These are phyloP conservation scores for Stentor coeruleus DNA, from an alignment of 73 alveolate species.

Conservation along the genomic window DNA sequence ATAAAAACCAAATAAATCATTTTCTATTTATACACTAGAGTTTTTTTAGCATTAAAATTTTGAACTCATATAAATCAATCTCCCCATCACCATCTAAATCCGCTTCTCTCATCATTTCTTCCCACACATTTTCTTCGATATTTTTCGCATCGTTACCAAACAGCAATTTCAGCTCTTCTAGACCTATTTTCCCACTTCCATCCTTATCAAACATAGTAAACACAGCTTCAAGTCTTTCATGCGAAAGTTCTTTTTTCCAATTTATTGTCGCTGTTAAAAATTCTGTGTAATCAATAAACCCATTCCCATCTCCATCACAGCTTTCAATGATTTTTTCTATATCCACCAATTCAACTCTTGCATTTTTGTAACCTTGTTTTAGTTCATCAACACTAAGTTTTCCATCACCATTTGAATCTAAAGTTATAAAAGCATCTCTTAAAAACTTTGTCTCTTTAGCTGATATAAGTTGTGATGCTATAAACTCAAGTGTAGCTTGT, in stretches of 20 bases:
- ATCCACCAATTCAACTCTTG: constrained; percentile 32
- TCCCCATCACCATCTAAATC: constrained; percentile 15
- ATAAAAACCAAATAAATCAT: no score
- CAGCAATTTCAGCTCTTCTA: constrained; percentile 30
- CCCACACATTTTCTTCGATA: constrained; percentile 3
- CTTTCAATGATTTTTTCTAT: constrained; percentile 37
- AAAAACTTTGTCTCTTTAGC: constrained; percentile 55
- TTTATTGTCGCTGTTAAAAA: constrained; percentile 51
- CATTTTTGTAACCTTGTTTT: constrained; percentile 47
- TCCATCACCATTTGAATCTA: constrained; percentile 81
- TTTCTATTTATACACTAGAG: no score
- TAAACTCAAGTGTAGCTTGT: constrained; percentile 60
- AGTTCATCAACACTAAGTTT: constrained; percentile 67
- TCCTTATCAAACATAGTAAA: constrained; percentile 59
- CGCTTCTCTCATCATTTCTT: not conserved
- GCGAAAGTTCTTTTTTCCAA: constrained; percentile 29
- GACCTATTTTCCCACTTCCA: constrained; percentile 47
- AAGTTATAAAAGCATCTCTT: constrained; percentile 58
- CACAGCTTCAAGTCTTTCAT: constrained; percentile 52
- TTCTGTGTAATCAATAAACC: constrained; percentile 69
- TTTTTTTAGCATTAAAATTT: not conserved
- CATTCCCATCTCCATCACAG: constrained; percentile 56
- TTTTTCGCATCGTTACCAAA: not conserved
- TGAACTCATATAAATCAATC: constrained; percentile 4
- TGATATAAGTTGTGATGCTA: constrained; percentile 54